These are phyloP conservation scores for Diaporthe vaccinii DNA, from an alignment of 2,329 filamentous ascomycete species.

Conservation along the genomic window DNA sequence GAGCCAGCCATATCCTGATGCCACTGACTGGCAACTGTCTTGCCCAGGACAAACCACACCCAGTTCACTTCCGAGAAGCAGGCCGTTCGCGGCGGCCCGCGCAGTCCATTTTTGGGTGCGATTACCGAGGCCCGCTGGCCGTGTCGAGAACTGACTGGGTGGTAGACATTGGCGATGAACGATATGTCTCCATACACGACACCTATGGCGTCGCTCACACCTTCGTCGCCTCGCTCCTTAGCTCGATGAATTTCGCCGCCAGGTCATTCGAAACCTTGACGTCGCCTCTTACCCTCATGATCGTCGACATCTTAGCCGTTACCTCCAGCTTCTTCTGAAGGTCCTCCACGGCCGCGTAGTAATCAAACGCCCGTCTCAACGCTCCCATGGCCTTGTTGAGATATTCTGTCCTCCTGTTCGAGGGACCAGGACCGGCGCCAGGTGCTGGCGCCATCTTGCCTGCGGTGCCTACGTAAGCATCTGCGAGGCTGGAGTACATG, in stretches of 20 bases:
- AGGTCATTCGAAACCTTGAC: constrained; percentile 73
- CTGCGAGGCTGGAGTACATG: constrained; percentile 79
- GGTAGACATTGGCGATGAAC: not conserved
- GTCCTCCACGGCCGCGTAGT: constrained; percentile 78
- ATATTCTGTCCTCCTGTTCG: constrained; percentile 65
- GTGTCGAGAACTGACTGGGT: not conserved
- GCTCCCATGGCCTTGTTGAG: constrained; percentile 71
- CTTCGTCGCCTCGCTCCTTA: constrained; percentile 59
- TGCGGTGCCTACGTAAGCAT: constrained; percentile 84
- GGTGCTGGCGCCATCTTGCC: constrained; percentile 57
- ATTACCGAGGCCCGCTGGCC: too few species aligned
- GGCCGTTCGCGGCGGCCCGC: too few species aligned
- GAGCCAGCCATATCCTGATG: not conserved
- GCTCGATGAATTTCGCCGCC: constrained; percentile 73
- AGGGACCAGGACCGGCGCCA: constrained; percentile 48
- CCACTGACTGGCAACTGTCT: not conserved
- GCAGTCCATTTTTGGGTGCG: not conserved
- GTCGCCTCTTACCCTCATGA: constrained; percentile 80
- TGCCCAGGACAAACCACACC: not conserved
- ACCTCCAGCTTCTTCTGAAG: constrained; percentile 80
- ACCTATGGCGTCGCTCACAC: not conserved
- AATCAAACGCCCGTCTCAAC: constrained; percentile 72
- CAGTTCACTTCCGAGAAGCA: too few species aligned
- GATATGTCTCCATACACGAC: not conserved
- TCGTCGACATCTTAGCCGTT: constrained; percentile 84